phyloP scores from a whole-genome alignment of 2,329 filamentous ascomycete genomes.

The Fusarium lateritium region DNA sequence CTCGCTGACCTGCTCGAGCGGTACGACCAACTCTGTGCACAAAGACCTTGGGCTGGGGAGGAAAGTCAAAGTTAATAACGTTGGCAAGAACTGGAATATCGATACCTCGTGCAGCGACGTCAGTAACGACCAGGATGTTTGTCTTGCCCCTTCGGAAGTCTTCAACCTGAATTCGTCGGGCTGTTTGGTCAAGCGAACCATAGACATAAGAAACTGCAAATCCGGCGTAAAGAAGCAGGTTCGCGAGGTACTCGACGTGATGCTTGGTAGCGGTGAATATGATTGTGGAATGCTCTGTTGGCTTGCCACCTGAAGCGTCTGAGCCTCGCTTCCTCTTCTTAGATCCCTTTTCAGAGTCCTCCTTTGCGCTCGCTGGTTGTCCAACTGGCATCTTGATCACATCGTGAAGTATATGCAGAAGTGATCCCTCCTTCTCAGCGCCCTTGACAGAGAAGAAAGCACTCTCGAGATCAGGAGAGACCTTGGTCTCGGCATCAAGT shows the following conservation, averaged over 20 bases:
- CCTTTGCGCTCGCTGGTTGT: slow-evolving; percentile 67
- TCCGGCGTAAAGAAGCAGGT: slow-evolving; percentile 83
- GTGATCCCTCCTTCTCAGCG: slow-evolving; percentile 91
- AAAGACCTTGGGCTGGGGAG: slow-evolving; percentile 95
- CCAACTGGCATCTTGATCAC: slow-evolving; percentile 91
- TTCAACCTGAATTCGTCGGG: slow-evolving; percentile 91
- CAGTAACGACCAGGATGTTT: slow-evolving; percentile 94
- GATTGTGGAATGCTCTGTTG: slow-evolving; percentile 93
- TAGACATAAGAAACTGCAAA: slow-evolving; percentile 96
- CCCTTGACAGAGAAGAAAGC: slow-evolving; percentile 96
- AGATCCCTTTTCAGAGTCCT: slow-evolving; percentile 59
- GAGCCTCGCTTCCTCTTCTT: slow-evolving; percentile 81
- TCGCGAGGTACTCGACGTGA: slow-evolving; percentile 93
- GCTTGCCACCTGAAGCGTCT: slow-evolving; percentile 71
- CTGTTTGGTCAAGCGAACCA: slow-evolving; percentile 93
- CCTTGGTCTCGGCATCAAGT: slow-evolving; percentile 93
- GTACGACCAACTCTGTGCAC: slow-evolving; percentile 97
- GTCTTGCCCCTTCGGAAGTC: slow-evolving; percentile 88
- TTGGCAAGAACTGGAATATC: slow-evolving; percentile 97
- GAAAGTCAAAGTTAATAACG: slow-evolving; percentile 99
- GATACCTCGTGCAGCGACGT: slow-evolving; percentile 96
- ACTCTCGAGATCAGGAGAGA: slow-evolving; percentile 95
- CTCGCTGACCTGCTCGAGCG: slow-evolving; percentile 90
- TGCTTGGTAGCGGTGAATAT: slow-evolving; percentile 96
- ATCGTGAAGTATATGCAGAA: slow-evolving; percentile 90